Conservation (phyloP, 352 stramenopile genomes). For the Phytophthora aleatoria region DNA sequence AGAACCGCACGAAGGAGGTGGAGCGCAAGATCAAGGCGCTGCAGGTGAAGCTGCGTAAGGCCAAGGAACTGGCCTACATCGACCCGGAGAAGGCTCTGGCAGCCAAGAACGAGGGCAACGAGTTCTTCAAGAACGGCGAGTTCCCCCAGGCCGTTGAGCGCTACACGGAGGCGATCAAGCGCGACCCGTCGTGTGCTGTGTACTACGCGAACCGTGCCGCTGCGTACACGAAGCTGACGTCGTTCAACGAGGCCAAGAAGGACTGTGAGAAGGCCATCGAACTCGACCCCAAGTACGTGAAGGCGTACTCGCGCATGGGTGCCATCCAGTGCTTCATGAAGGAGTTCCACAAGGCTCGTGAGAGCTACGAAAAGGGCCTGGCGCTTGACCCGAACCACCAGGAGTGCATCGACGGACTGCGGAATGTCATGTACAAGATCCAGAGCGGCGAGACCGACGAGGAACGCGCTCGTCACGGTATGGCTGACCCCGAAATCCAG, state of each 20-base stretch:
- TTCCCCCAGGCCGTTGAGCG: slow-evolving; percentile 93
- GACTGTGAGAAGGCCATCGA: slow-evolving; percentile 98
- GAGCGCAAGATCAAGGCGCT: slow-evolving; percentile 96
- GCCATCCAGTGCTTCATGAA: slow-evolving; percentile 99
- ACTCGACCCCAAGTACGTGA: slow-evolving; percentile 99
- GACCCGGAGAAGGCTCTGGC: slow-evolving; percentile 97
- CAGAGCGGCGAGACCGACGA: slow-evolving; percentile 96
- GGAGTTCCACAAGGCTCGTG: slow-evolving; percentile 98
- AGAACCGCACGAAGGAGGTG: slow-evolving; percentile 92
- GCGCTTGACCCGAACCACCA: slow-evolving; percentile 94
- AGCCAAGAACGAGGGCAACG: slow-evolving; percentile 98
- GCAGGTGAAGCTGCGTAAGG: slow-evolving; percentile 96
- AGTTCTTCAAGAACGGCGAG: slow-evolving; percentile 96
- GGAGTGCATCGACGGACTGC: slow-evolving; percentile 96
- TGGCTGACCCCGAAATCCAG: slow-evolving; percentile 99
- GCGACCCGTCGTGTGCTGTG: slow-evolving; percentile 96
- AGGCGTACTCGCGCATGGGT: slow-evolving; percentile 97
- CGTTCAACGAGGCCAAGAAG: slow-evolving; percentile 89
- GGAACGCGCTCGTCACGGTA: slow-evolving; percentile 96
- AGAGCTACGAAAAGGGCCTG: slow-evolving; percentile 97
- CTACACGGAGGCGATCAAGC: slow-evolving; percentile 99
- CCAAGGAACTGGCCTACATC: slow-evolving; percentile 94
- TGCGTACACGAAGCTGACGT: slow-evolving; percentile 98
- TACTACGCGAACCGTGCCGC: slow-evolving; percentile 99
- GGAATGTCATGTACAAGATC: slow-evolving; percentile 94